Conservation (phyloP, 192 early-diverging fungal genomes). For the Dimargaris verticillata region DNA sequence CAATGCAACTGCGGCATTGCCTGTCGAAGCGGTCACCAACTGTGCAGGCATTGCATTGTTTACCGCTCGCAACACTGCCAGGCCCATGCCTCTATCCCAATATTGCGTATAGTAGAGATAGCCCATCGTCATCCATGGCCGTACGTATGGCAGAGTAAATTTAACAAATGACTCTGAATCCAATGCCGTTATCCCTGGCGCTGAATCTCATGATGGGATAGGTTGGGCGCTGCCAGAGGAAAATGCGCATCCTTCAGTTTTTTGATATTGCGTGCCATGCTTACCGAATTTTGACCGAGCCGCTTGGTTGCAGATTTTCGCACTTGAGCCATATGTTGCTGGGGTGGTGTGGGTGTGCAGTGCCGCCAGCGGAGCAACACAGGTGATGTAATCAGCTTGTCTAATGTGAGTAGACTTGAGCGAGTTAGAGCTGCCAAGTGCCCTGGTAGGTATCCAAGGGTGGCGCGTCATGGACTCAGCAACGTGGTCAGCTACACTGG, state of each 20-base stretch:
- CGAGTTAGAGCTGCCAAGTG: background rate
- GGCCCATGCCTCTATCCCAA: constrained; percentile 38
- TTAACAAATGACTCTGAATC: background rate
- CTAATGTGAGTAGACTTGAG: background rate
- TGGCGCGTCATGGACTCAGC: background rate
- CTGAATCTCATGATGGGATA: background rate
- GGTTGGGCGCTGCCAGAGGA: background rate
- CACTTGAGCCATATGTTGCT: constrained; percentile 60
- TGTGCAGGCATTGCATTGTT: constrained; percentile 26
- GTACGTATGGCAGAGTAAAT: background rate
- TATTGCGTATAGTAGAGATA: background rate
- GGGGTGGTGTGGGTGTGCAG: background rate
- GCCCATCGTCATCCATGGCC: background rate
- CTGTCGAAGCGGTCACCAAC: constrained; percentile 39
- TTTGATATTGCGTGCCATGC: background rate
- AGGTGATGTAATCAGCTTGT: background rate
- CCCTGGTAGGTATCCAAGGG: background rate
- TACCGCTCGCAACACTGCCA: constrained; percentile 34
- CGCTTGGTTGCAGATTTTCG: constrained; percentile 57
- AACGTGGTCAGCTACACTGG: background rate
- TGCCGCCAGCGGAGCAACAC: too few relatives aligned
- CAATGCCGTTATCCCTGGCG: too few relatives aligned
- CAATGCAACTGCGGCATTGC: constrained; percentile 47
- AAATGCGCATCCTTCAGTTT: background rate
- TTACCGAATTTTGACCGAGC: constrained; percentile 60